Conservation (phyloP, 805 yeast genomes). For the Kazachstania africana region DNA sequence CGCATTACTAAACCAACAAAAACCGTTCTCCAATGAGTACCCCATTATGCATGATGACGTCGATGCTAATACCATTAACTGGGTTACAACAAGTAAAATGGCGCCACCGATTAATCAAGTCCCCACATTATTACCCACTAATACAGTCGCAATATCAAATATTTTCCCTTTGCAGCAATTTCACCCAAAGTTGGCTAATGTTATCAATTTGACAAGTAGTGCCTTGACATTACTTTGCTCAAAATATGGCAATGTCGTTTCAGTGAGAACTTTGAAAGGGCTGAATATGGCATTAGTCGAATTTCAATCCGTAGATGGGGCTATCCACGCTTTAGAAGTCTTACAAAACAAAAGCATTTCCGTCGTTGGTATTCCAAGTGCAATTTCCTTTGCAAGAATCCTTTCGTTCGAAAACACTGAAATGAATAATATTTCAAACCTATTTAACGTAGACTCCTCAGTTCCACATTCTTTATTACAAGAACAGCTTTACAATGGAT, state of each 20-base stretch:
- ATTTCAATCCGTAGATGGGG: slow-evolving; percentile 58
- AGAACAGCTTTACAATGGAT: slow-evolving; percentile 23
- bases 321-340: slow-evolving; percentile 69
- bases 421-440: neutral
- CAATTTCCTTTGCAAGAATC: slow-evolving; percentile 77
- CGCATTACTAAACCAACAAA: neutral
- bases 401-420: slow-evolving; percentile 24
- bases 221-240: slow-evolving; percentile 49
- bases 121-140: slow-evolving; percentile 60
- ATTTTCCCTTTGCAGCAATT: slow-evolving; percentile 31
- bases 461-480: slow-evolving; percentile 19
- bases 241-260: slow-evolving; percentile 48
- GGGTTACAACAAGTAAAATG: slow-evolving; percentile 57
- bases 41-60: slow-evolving; percentile 39
- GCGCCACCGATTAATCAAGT: slow-evolving; percentile 67
- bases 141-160: slow-evolving; percentile 66
- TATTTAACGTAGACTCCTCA: too few species aligned
- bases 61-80: slow-evolving; percentile 43
- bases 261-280: slow-evolving; percentile 48
- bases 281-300: slow-evolving; percentile 51
- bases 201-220: slow-evolving; percentile 30
- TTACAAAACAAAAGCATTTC: slow-evolving; percentile 69
- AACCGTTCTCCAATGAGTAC: neutral
- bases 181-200: slow-evolving; percentile 42
- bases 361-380: slow-evolving; percentile 60